phyloP scores from a whole-genome alignment of 2,329 filamentous ascomycete genomes.

The Cercospora zeina region DNA sequence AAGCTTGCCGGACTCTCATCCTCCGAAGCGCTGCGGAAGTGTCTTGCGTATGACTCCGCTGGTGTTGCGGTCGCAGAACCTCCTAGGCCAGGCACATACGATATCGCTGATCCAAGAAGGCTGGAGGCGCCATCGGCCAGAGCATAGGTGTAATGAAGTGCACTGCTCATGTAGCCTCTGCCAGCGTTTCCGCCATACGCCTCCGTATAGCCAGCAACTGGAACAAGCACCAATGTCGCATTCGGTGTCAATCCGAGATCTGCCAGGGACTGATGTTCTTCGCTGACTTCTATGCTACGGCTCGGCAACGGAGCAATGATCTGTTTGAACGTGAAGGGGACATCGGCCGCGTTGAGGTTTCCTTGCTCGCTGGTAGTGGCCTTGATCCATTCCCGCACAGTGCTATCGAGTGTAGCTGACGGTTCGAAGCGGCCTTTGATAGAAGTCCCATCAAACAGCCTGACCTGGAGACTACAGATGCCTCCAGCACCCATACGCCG shows the following conservation, averaged over 20 bases:
- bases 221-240: constrained; percentile 79
- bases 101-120: constrained; percentile 24
- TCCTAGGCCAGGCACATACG: constrained; percentile 27
- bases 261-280: constrained; percentile 68
- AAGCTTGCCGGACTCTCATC: constrained; percentile 19
- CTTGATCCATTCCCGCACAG: constrained; percentile 79
- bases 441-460: constrained; percentile 80
- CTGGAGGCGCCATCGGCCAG: constrained; percentile 28
- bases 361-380: constrained; percentile 46
- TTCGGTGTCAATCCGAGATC: constrained; percentile 74
- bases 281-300: constrained; percentile 68
- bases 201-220: constrained; percentile 61
- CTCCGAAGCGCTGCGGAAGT: constrained; percentile 2
- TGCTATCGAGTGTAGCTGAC: constrained; percentile 61
- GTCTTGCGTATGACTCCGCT: neutral
- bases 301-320: constrained; percentile 77
- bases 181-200: constrained; percentile 54
- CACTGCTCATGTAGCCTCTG: constrained; percentile 30
- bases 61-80: constrained; percentile 24
- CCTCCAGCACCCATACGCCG: constrained; percentile 28
- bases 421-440: constrained; percentile 67
- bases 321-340: constrained; percentile 79
- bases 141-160: constrained; percentile 29
- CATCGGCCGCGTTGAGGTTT: constrained; percentile 34
- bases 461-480: constrained; percentile 63